Evolutionary conservation across 2,329 filamentous ascomycete species (phyloP).

Genomic region (Colletotrichum sojae): DNA sequence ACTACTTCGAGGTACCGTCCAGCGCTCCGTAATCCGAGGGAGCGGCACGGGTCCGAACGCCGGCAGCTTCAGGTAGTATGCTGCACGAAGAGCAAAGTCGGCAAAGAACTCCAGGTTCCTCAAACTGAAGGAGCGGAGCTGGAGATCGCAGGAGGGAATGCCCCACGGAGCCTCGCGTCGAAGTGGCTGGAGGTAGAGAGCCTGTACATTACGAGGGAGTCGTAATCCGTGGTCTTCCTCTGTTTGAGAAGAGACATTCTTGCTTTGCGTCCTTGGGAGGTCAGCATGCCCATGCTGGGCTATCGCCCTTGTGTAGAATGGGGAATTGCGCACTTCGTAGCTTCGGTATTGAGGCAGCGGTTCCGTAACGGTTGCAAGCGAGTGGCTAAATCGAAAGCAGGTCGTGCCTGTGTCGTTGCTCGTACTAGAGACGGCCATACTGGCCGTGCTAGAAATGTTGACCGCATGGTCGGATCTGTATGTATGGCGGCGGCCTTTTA

Average conservation of each 20-base stretch:
- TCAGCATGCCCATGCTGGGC: too few relatives aligned
- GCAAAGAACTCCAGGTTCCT: constrained; percentile 94
- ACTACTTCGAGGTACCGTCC: constrained; percentile 90
- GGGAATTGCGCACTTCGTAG: not conserved
- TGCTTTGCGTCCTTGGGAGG: not conserved
- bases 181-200: constrained; percentile 87
- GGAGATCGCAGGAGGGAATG: constrained; percentile 89
- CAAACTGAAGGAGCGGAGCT: constrained; percentile 90
- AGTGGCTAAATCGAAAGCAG: not conserved
- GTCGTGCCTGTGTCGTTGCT: constrained; percentile 16
- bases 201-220: constrained; percentile 84
- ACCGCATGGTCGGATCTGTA: constrained; percentile 30
- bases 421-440: constrained; percentile 13
- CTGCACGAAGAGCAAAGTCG: constrained; percentile 94
- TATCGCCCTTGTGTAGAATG: not conserved
- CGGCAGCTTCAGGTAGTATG: constrained; percentile 92
- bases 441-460: constrained; percentile 25
- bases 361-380: constrained; percentile 17
- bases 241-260: not conserved
- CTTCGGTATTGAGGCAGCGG: constrained; percentile 20
- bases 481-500: not conserved
- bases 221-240: constrained; percentile 56
- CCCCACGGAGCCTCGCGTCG: constrained; percentile 81
- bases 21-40: constrained; percentile 89
- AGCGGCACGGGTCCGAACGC: constrained; percentile 89